Evolutionary conservation across 2,329 filamentous ascomycete species (phyloP).

Genomic region (Epichloe aotearoae): DNA sequence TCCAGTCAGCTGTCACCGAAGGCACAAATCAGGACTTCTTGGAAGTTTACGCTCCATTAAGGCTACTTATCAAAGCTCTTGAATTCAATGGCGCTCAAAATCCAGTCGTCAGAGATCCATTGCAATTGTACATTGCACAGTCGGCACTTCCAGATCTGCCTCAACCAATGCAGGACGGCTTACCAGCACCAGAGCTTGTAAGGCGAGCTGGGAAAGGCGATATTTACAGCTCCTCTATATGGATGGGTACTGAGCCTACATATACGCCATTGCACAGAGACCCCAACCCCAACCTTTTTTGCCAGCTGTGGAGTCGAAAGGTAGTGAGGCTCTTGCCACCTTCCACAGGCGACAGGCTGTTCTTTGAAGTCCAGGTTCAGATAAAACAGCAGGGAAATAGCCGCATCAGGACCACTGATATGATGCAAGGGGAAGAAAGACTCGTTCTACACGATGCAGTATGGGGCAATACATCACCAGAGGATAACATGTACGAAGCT

Average conservation of each 20-base stretch:
- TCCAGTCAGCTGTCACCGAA: constrained; percentile 15
- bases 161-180: constrained; percentile 42
- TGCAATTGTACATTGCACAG: constrained; percentile 75
- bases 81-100: constrained; percentile 28
- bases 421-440: constrained; percentile 77
- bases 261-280: constrained; percentile 86
- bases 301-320: constrained; percentile 67
- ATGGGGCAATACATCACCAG: constrained; percentile 39
- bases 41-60: constrained; percentile 47
- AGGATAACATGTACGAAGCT: constrained; percentile 34
- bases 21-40: constrained; percentile 29
- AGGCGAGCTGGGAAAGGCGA: constrained; percentile 57
- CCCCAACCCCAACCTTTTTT: constrained; percentile 80
- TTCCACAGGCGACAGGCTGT: constrained; percentile 47
- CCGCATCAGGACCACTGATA: constrained; percentile 62
- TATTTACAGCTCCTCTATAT: constrained; percentile 76
- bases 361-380: constrained; percentile 33
- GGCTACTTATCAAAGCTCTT: constrained; percentile 47
- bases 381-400: constrained; percentile 27
- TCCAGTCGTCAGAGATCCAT: constrained; percentile 9
- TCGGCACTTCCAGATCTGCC: constrained; percentile 61
- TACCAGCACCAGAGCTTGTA: constrained; percentile 56
- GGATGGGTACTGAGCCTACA: constrained; percentile 77
- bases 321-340: constrained; percentile 59
- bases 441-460: constrained; percentile 51